These are phyloP conservation scores for Lentinula lateritia DNA, from an alignment of 768 basidiomycete genomes.

Conservation along the genomic window DNA sequence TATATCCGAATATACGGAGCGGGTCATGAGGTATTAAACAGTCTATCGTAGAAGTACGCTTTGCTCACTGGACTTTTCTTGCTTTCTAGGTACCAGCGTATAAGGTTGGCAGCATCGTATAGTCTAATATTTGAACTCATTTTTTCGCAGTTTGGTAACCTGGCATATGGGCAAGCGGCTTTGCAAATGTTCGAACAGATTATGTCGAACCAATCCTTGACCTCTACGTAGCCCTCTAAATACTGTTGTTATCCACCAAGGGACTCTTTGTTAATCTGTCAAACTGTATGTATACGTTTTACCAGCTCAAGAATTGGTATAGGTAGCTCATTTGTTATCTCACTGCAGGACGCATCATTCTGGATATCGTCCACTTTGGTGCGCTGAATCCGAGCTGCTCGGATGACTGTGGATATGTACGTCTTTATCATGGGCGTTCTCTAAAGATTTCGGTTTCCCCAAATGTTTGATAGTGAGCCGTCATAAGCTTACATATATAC, in stretches of 20 bases:
- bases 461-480: neutral
- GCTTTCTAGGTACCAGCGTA: slow-evolving; percentile 19
- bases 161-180: slow-evolving; percentile 18
- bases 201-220: slow-evolving; percentile 14
- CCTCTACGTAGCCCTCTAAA: slow-evolving; percentile 4
- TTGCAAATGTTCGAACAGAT: slow-evolving; percentile 18
- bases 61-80: neutral
- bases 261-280: no score
- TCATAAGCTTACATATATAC: neutral
- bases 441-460: neutral
- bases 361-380: no score
- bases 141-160: slow-evolving; percentile 5
- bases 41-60: neutral
- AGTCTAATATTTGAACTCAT: neutral
- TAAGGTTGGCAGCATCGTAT: slow-evolving; percentile 4
- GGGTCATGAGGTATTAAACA: slow-evolving; percentile 15
- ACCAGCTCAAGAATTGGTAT: no score
- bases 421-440: no score
- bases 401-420: no score
- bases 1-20: slow-evolving; percentile 32
- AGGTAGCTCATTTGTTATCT: no score
- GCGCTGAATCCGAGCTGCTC: no score
- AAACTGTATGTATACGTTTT: no score
- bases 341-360: no score
- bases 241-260: no score